A percentile compares a stretch with the other conserved stretches of the same genome.
phyloP scores from a whole-genome alignment of 164 flowering plant species.

The Aristolochia contorta region DNA sequence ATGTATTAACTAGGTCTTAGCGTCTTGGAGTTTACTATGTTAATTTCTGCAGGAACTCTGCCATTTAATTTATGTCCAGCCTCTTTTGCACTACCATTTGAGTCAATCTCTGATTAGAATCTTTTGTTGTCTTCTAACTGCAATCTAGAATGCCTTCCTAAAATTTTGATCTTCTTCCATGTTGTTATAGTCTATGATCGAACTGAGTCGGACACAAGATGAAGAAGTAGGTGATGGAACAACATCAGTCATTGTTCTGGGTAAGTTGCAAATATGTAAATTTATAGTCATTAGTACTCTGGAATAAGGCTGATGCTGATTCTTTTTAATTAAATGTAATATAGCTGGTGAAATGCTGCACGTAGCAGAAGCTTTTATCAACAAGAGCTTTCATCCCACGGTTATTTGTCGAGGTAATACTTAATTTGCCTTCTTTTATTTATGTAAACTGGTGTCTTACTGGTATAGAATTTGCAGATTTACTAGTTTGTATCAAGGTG shows the following conservation, averaged over 20 bases:
- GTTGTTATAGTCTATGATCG: slow-evolving; percentile 69
- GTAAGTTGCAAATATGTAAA: slow-evolving; percentile 26
- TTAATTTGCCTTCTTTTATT: not conserved
- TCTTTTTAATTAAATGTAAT: slow-evolving; percentile 8
- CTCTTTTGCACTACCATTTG: no score
- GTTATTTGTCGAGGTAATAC: slow-evolving; percentile 79
- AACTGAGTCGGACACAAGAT: slow-evolving; percentile 93
- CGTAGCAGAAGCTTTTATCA: slow-evolving; percentile 89
- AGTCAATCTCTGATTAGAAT: no score
- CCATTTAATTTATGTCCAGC: no score
- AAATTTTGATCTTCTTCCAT: no score
- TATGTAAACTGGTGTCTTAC: not conserved
- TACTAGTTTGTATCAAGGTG: no score
- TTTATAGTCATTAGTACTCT: not conserved
- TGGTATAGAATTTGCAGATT: no score
- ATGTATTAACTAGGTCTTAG: no score
- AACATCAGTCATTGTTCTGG: slow-evolving; percentile 91
- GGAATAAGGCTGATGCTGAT: slow-evolving; percentile 2
- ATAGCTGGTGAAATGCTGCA: slow-evolving; percentile 98
- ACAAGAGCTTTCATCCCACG: slow-evolving; percentile 81
- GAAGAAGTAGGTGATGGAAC: slow-evolving; percentile 99
- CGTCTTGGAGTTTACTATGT: no score
- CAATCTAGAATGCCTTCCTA: no score
- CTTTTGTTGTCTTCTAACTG: no score
- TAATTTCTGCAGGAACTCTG: no score